A percentile compares a stretch with the other conserved stretches of the same genome.
phyloP scores from a whole-genome alignment of 202 grass and related monocot genomes.

The Dendrocalamus latiflorus region DNA sequence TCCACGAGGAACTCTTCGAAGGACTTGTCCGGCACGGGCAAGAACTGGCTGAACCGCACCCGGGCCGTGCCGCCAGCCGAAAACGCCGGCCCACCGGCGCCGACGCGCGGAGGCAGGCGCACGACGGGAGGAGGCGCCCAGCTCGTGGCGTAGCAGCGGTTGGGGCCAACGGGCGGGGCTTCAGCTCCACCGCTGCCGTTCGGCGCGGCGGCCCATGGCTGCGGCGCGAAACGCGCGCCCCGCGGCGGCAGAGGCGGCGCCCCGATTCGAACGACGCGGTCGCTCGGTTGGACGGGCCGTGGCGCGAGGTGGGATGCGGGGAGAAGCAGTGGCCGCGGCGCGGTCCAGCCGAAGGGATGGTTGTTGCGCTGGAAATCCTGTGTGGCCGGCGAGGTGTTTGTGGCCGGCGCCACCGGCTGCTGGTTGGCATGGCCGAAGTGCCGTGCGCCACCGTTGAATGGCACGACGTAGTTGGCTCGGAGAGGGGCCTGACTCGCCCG shows the following conservation, averaged over 20 bases:
- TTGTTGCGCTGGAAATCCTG: no score
- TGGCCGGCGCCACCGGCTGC: not conserved
- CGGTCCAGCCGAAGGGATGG: not conserved
- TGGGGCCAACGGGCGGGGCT: no score
- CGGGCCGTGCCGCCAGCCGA: not conserved
- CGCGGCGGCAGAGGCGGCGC: no score
- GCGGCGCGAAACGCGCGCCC: not conserved
- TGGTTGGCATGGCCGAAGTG: not conserved
- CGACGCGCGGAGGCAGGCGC: not conserved
- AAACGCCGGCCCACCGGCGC: not conserved
- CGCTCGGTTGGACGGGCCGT: not conserved
- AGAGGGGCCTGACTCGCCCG: not conserved
- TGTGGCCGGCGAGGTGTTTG: no score
- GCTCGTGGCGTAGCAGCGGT: not conserved
- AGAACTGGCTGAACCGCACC: not conserved
- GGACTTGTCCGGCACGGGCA: not conserved
- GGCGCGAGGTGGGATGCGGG: not conserved
- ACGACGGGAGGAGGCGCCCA: not conserved
- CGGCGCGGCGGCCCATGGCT: no score
- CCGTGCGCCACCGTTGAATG: not conserved
- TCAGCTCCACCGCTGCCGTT: not conserved
- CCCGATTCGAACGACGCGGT: not conserved
- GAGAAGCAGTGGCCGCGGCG: not conserved
- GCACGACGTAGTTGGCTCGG: not conserved
- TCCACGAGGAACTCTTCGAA: conserved; percentile 8